phyloP scores from a whole-genome alignment of 257 asterid species.

The Henckelia pumila region DNA sequence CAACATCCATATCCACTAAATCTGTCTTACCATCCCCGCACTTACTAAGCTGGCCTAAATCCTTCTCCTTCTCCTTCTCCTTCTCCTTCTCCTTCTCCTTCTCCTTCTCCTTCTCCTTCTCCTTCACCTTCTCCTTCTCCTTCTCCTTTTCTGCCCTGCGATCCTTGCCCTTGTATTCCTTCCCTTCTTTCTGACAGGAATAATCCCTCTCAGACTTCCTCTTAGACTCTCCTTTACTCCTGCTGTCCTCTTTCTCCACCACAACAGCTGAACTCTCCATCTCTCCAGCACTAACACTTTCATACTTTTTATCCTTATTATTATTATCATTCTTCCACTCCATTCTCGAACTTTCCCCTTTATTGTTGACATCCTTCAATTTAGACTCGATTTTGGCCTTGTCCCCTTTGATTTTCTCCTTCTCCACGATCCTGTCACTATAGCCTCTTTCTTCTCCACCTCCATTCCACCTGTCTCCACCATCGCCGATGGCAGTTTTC shows the following conservation, averaged over 20 bases:
- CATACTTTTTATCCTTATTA: conserved; percentile 49
- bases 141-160: conserved; percentile 74
- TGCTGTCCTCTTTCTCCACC: conserved; percentile 63
- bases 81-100: too few species aligned
- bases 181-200: conserved; percentile 65
- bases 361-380: conserved; percentile 46
- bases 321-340: conserved; percentile 65
- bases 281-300: conserved; percentile 24
- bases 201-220: conserved; percentile 82
- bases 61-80: conserved; percentile 89
- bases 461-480: conserved; percentile 80
- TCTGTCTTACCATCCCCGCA: conserved; percentile 47
- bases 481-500: conserved; percentile 42
- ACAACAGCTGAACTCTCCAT: conserved; percentile 40
- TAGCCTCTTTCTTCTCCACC: conserved; percentile 61
- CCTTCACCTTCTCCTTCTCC: too few species aligned
- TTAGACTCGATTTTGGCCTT: conserved; percentile 48
- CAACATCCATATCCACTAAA: conserved; percentile 38
- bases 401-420: conserved; percentile 46
- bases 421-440: conserved; percentile 40
- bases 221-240: conserved; percentile 69
- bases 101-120: too few species aligned
- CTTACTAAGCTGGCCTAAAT: conserved; percentile 54
- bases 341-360: conserved; percentile 45
- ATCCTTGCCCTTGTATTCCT: conserved; percentile 71